Conservation (phyloP, 768 basidiomycete genomes). For the Lepiota brunneoincarnata region DNA sequence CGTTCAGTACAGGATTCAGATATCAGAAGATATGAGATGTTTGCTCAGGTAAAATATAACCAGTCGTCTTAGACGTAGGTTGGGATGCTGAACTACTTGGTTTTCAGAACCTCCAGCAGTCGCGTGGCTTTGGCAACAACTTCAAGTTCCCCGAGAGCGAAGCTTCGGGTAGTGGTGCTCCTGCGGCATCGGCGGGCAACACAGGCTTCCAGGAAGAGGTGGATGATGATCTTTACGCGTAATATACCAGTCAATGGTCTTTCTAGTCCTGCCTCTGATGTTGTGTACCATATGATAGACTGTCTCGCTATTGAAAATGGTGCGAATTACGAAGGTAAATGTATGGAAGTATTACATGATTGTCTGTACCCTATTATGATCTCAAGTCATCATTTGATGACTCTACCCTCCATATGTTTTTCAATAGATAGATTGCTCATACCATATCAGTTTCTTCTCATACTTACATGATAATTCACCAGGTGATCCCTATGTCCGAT, state of each 20-base stretch:
- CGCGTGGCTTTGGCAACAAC: conserved; percentile 87
- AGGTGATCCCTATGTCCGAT: too few relatives aligned
- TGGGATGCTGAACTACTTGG: conserved; percentile 11
- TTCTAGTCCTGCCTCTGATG: conserved; percentile 6
- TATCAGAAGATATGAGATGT: conserved; percentile 98
- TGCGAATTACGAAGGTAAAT: too few relatives aligned
- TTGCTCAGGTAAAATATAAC: conserved; percentile 63
- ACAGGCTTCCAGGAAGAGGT: conserved; percentile 83
- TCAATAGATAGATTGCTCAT: too few relatives aligned
- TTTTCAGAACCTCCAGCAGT: conserved; percentile 82
- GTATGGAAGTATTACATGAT: too few relatives aligned
- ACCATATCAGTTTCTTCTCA: too few relatives aligned
- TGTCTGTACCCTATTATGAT: too few relatives aligned
- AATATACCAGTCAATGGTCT: conserved; percentile 12
- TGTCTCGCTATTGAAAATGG: too few relatives aligned
- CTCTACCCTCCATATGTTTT: too few relatives aligned
- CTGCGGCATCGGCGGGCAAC: conserved; percentile 52
- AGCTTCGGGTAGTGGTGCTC: conserved; percentile 35
- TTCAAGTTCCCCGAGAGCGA: conserved; percentile 97
- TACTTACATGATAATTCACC: too few relatives aligned
- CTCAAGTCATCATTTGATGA: too few relatives aligned
- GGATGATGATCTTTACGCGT: conserved; percentile 93
- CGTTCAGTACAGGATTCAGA: conserved; percentile 96
- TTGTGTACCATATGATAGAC: conserved; percentile 7
- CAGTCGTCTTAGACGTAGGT: background rate